A percentile compares a stretch with the other conserved stretches of the same genome.
These are phyloP conservation scores for Cyberlindnera mississippiensis DNA, from an alignment of 805 yeast genomes.

Conservation along the genomic window DNA sequence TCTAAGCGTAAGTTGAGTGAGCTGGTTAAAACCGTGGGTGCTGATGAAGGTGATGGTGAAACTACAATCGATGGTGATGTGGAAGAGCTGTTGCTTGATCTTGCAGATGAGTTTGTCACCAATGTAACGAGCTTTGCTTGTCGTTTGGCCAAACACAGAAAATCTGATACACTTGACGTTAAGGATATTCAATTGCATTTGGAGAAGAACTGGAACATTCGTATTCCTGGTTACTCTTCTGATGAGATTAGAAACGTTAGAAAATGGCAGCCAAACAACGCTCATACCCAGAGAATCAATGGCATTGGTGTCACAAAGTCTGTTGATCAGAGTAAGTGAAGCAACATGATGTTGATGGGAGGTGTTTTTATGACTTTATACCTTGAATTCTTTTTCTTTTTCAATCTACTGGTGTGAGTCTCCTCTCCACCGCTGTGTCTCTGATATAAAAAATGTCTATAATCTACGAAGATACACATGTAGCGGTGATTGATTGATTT, in stretches of 20 bases:
- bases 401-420: too few species aligned
- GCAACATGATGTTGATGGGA: not conserved
- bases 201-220: slow-evolving; percentile 91
- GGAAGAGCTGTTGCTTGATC: slow-evolving; percentile 82
- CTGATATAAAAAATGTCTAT: too few species aligned
- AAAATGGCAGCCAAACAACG: slow-evolving; percentile 62
- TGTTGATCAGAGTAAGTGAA: slow-evolving; percentile 35
- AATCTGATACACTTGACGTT: slow-evolving; percentile 80
- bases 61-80: slow-evolving; percentile 92
- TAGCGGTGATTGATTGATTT: too few species aligned
- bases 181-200: slow-evolving; percentile 88
- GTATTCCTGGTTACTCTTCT: slow-evolving; percentile 88
- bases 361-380: not conserved
- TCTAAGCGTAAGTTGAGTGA: slow-evolving; percentile 89
- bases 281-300: slow-evolving; percentile 62
- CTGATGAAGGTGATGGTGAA: slow-evolving; percentile 88
- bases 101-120: slow-evolving; percentile 93
- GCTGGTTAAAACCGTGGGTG: slow-evolving; percentile 74
- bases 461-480: too few species aligned
- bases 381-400: not conserved
- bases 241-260: slow-evolving; percentile 83
- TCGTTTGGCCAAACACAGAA: slow-evolving; percentile 90
- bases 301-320: slow-evolving; percentile 62
- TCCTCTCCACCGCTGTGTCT: too few species aligned
- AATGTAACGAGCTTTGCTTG: slow-evolving; percentile 93